These are phyloP conservation scores for Chlorella sp. DNA, from an alignment of 139 green algal species.

Conservation along the genomic window DNA sequence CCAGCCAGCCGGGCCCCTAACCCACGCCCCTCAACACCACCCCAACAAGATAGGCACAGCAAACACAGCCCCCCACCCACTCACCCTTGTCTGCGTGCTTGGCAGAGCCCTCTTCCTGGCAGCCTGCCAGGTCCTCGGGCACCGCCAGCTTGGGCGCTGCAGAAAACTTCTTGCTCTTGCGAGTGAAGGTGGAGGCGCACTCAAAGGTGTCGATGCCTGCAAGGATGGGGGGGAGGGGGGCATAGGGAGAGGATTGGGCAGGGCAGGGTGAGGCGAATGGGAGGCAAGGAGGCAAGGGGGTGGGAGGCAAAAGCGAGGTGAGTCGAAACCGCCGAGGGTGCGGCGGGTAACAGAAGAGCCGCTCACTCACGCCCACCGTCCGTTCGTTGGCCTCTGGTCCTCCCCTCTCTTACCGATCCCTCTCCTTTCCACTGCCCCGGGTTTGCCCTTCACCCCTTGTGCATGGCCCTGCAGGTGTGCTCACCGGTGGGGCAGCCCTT, in stretches of 20 bases:
- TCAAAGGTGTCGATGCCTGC: constrained; percentile 53
- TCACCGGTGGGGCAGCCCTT: constrained; percentile 31
- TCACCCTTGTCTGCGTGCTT: constrained; percentile 13
- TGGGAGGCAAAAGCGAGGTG: background rate
- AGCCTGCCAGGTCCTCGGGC: constrained; percentile 21
- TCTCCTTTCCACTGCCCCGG: too few relatives aligned
- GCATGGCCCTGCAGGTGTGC: background rate
- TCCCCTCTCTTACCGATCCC: too few relatives aligned
- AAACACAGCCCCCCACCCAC: background rate
- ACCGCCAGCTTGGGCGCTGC: constrained; percentile 38
- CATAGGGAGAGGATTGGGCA: background rate
- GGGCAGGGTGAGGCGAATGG: background rate
- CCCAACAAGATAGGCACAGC: background rate
- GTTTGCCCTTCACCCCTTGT: too few relatives aligned
- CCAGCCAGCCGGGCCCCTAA: background rate
- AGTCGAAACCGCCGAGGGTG: background rate
- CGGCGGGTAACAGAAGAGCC: background rate
- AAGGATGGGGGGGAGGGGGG: background rate
- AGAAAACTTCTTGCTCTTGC: constrained; percentile 42
- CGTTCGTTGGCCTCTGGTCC: background rate
- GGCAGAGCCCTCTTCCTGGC: background rate
- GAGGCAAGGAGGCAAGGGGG: too few relatives aligned
- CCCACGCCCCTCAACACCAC: background rate
- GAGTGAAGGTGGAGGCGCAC: constrained; percentile 63
- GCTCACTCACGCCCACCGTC: background rate